Conservation (phyloP, 1,284 basidiomycete species). For the Ganoderma resinaceum region DNA sequence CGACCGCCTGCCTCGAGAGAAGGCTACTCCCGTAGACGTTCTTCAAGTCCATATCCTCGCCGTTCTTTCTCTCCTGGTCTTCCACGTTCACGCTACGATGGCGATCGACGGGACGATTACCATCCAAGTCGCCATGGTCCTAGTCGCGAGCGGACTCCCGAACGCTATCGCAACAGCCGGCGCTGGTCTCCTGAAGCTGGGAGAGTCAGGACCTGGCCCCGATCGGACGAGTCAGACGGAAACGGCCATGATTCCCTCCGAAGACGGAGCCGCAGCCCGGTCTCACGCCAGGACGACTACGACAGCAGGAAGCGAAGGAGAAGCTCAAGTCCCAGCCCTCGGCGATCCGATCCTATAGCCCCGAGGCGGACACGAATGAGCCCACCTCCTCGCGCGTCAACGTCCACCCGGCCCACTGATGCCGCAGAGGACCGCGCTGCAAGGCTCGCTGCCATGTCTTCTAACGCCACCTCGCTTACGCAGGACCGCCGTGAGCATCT, state of each 20-base stretch:
- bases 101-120: constrained; percentile 36
- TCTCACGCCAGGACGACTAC: constrained; percentile 30
- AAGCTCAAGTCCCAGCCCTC: constrained; percentile 49
- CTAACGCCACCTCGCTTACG: constrained; percentile 70
- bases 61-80: constrained; percentile 47
- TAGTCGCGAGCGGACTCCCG: constrained; percentile 39
- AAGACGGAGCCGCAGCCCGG: constrained; percentile 30
- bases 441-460: constrained; percentile 86
- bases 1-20: constrained; percentile 47
- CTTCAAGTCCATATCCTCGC: constrained; percentile 48
- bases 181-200: constrained; percentile 18
- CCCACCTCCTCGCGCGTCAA: constrained; percentile 41
- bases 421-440: constrained; percentile 72
- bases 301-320: constrained; percentile 53
- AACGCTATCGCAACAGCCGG: constrained; percentile 35
- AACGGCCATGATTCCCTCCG: constrained; percentile 37
- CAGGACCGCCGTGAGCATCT: constrained; percentile 74
- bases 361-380: constrained; percentile 51
- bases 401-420: constrained; percentile 34
- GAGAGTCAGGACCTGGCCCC: constrained; percentile 44
- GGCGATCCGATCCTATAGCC: constrained; percentile 31
- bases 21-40: constrained; percentile 43
- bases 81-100: constrained; percentile 38
- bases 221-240: constrained; percentile 58
- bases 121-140: constrained; percentile 35